Evolutionary conservation across 2,329 filamentous ascomycete genomes (phyloP), one percentile per base, ranked within the genome.

Genomic region (Diplodia corticola): DNA sequence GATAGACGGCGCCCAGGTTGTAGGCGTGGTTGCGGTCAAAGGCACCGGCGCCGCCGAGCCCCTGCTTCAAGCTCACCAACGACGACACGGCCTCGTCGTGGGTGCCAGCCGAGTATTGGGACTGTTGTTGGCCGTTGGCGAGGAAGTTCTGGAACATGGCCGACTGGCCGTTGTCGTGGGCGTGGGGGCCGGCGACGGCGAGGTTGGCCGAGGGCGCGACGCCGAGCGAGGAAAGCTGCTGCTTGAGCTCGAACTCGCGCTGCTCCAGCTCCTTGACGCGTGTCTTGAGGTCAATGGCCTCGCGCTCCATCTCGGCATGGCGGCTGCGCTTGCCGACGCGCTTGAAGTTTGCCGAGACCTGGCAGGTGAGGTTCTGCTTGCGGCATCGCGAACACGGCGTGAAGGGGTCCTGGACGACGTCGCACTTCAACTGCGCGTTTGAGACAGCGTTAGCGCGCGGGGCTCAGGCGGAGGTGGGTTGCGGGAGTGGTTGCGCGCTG

Each of bases 341-440:
- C 83, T 93, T 93, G 80, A 94, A 94, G 78, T 93, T 92, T 73
- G 90, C 91, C 77, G 94, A 91, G 77, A 95, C 94, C 77, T 92
- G 91, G 83, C 91, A 95, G 68, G 89, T 86, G 68, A 94, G 88
- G 78, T 90, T 91, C 74, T 93, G 86, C 72, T 92, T 91, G 75
- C 86, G 86, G 80, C 91, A 95, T 66, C 91, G 85, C 64, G 88
- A 88, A 80, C 91, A 95, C 72, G 87, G 87, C 72, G 88, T 86
- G 77, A 93, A 93, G 20, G 91, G 91, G 30, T 92, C 90, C 79
- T 93, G 90, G 71, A 91, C 83, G 71, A 94, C 91, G 82, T 94
- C 91, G 84, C 91, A 95, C 74, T 91, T 89, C 69, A 94, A 82
- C 91, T 92, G 75, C 70, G 67, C 46, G 57, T 49, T 61, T 35